Conservation (phyloP, 1,284 basidiomycete genomes). For the Boletus calvinii region DNA sequence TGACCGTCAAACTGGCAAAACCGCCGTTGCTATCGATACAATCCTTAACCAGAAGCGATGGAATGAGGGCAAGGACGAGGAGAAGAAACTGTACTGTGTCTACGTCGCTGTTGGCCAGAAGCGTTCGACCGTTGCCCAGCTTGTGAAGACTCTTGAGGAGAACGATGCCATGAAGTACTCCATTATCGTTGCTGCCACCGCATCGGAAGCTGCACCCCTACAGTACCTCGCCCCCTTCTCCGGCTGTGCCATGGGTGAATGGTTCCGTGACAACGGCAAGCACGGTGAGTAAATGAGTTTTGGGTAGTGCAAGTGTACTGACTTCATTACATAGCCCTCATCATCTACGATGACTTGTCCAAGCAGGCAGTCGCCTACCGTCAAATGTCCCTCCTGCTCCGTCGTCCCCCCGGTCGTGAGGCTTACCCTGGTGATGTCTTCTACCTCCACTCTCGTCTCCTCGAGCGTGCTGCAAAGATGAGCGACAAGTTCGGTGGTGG, state of each 20-base stretch:
- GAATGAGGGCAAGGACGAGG: slow-evolving; percentile 97
- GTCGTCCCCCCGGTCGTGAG: slow-evolving; percentile 99
- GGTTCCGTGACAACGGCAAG: slow-evolving; percentile 99
- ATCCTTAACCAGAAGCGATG: slow-evolving; percentile 99
- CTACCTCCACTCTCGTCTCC: slow-evolving; percentile 99
- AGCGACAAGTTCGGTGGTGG: slow-evolving; percentile 97
- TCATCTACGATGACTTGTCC: slow-evolving; percentile 99
- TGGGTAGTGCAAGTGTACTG: slow-evolving; percentile 5
- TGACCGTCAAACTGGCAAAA: slow-evolving; percentile 99
- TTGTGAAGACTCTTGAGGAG: slow-evolving; percentile 98
- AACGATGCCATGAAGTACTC: slow-evolving; percentile 99
- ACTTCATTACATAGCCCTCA: slow-evolving; percentile 63
- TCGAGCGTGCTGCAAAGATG: slow-evolving; percentile 99
- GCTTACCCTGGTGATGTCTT: slow-evolving; percentile 99
- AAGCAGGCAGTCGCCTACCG: slow-evolving; percentile 99
- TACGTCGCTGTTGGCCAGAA: slow-evolving; percentile 99
- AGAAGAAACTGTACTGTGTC: slow-evolving; percentile 99
- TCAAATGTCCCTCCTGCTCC: slow-evolving; percentile 99
- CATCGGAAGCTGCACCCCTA: slow-evolving; percentile 97
- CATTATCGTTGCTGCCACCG: slow-evolving; percentile 98
- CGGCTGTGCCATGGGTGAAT: slow-evolving; percentile 99
- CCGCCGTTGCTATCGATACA: slow-evolving; percentile 98
- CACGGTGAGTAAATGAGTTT: slow-evolving; percentile 52
- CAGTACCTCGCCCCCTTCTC: slow-evolving; percentile 99
- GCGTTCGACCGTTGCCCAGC: slow-evolving; percentile 98